Evolutionary conservation across 1,284 basidiomycete species (phyloP), one percentile per base, ranked within the genome.

Genomic region (Dichomitus squalens): DNA sequence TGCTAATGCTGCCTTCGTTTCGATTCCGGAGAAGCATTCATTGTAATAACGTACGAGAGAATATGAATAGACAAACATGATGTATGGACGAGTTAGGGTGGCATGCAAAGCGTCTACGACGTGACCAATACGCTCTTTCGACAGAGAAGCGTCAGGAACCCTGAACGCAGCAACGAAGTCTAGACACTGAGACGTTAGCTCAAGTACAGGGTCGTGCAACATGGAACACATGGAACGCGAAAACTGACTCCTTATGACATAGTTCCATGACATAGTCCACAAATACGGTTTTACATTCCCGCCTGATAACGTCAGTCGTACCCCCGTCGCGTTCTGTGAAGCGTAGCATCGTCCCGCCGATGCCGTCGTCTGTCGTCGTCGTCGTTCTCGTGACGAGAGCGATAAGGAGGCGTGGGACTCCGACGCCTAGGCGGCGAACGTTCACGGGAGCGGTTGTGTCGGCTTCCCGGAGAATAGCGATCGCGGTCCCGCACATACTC

Each of bases 301-400:
- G 34, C 48, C 52, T 21, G 18, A 25, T 56, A 40, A 56, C 57
- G 56, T 68, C 48, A 68, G 52, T 66, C 64, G 49, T 61, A 60
- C 41, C 53, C 64, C 38, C 59, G 53, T 33, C 60, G 58, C 41
- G 47, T 44, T 57, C 60, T 63, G 31, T 58, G 58, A 55, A 60
- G 57, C 12, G 55, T 38, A 33, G 50, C 49, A 12, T 57, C 54
- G 38, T 64, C 61, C 40, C 49, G 53, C 20, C 52, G 57, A n/a
- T 57, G 35, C 50, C 49, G 52, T 54, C 61, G 65, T 51, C 52
- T 59, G 40, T 62, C 57, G 23, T 54, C 63, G 21, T 40, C 49
- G 9, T 33, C 50, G 3, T 52, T 18, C 27, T 31, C 21, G 40
- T 61, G 52, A 46, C 44, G 53, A 40, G 61, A 35, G 25, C 31